Evolutionary conservation across 306 rosid genomes (phyloP).

Genomic region (Lupinus albus): DNA sequence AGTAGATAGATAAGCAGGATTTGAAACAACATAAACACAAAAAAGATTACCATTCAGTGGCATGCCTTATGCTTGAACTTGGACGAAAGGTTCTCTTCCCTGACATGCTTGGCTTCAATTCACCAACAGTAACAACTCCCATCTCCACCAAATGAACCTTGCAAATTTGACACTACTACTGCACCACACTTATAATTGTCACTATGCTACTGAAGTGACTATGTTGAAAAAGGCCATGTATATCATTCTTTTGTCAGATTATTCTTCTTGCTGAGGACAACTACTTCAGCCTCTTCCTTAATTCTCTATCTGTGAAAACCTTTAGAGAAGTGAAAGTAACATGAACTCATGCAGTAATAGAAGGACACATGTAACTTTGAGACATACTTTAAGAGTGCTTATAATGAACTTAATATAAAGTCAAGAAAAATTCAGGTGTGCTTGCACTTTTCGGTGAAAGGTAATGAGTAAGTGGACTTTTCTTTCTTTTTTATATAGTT

Average conservation of each 20-base stretch:
- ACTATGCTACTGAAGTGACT: constrained; percentile 33
- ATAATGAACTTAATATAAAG: constrained; percentile 58
- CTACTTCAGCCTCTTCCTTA: constrained; percentile 33
- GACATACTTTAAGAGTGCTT: constrained; percentile 60
- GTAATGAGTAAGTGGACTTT: constrained; percentile 43
- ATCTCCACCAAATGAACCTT: constrained; percentile 45
- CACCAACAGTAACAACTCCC: constrained; percentile 93
- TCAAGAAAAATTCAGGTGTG: constrained; percentile 61
- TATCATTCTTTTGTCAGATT: constrained; percentile 38
- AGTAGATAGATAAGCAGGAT: constrained; percentile 9
- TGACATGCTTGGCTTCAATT: constrained; percentile 89
- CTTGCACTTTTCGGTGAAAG: constrained; percentile 95
- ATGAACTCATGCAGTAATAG: constrained; percentile 60
- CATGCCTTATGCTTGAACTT: constrained; percentile 91
- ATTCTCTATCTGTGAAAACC: constrained; percentile 38
- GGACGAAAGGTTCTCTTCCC: constrained; percentile 85
- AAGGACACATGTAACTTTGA: constrained; percentile 50
- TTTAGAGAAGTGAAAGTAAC: constrained; percentile 56
- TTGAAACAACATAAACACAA: constrained; percentile 11
- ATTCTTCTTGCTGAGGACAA: constrained; percentile 49
- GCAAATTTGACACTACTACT: constrained; percentile 37
- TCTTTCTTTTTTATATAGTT: constrained; percentile 40
- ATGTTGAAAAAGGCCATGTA: constrained; percentile 19
- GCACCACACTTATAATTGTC: constrained; percentile 42
- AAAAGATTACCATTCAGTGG: constrained; percentile 85